Evolutionary conservation across 768 basidiomycete genomes (phyloP), one percentile per base, ranked within the genome.

Genomic region (Trametes coccinea): DNA sequence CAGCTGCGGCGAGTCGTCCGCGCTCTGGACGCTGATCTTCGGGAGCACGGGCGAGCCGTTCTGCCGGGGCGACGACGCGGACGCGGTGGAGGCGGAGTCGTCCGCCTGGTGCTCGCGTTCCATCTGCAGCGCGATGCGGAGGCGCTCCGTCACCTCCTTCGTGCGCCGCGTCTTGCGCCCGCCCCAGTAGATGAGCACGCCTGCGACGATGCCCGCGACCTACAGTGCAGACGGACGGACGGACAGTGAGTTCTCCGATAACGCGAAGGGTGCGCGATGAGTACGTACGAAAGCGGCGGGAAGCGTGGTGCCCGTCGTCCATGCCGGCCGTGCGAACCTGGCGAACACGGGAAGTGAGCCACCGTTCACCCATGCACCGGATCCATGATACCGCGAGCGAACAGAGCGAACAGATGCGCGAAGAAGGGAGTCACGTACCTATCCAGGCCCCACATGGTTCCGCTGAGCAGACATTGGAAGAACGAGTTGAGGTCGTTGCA

Each of bases 391-490:
- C 22, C 22, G 22, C 22, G 22, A 22, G 22, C 22, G 22, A 22
- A 22, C 22, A 22, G 22, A 22, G 22, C 22, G 22, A 22, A 0
- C 22, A 22, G 50, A 9, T 29, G 33, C 22, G 4, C 11, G 4
- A 40, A 22, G 30, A 16, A 7, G 2, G 11, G 33, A n/a, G 17
- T 34, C 27, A 66, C 71, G 44, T 65, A 85, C 81, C 88, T 78
- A 67, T 92, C 84, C 68, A 93, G 67, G 7, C 86, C 81, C 92
- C 92, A 93, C 90, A 93, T 92, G 47, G 81, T 84, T 9, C 82
- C 87, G 67, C 90, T 90, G 6, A 92, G 75, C 17, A 88, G 79
- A 49, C 82, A 78, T 83, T 88, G 93, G 71, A 93, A 94, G 60
- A 91, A 71, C 0, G 90, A 92, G 73, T 94, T 94, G 41, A 86